phyloP scores from a whole-genome alignment of 495 filamentous ascomycete genomes.

The Xylaria grammica region DNA sequence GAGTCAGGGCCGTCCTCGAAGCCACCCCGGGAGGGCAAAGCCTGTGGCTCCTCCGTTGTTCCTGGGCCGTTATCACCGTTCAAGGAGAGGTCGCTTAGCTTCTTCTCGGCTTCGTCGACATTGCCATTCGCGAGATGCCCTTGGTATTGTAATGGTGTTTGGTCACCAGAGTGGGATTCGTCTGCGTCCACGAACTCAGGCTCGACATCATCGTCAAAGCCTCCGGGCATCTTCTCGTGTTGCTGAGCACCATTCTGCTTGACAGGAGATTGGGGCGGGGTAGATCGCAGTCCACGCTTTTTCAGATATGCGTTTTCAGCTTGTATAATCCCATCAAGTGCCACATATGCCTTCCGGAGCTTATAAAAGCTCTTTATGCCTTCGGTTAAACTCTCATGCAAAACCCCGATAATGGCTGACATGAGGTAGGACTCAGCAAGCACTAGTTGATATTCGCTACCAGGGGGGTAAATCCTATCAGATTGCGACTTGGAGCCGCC shows the following conservation, averaged over 20 bases:
- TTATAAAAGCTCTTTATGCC: constrained; percentile 92
- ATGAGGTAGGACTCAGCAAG: constrained; percentile 85
- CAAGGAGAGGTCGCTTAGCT: constrained; percentile 27
- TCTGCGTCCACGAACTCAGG: constrained; percentile 39
- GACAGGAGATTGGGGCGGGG: background rate
- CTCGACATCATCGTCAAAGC: constrained; percentile 28
- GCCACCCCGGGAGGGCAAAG: constrained; percentile 1
- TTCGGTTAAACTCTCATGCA: constrained; percentile 93
- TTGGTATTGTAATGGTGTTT: constrained; percentile 32
- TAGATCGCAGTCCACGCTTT: constrained; percentile 28
- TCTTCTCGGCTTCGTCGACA: constrained; percentile 22
- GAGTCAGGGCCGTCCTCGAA: constrained; percentile 37
- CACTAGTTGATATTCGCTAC: constrained; percentile 80
- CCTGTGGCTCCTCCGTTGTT: background rate
- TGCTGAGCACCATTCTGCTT: constrained; percentile 20
- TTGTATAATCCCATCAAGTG: constrained; percentile 74
- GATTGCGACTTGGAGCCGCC: constrained; percentile 33
- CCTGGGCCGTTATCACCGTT: constrained; percentile 14
- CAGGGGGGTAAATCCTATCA: constrained; percentile 70
- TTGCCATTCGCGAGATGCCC: constrained; percentile 27
- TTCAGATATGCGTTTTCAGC: constrained; percentile 51
- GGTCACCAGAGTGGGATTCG: constrained; percentile 35
- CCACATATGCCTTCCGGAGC: constrained; percentile 84
- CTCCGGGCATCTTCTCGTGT: constrained; percentile 23
- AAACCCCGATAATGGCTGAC: constrained; percentile 83